Conservation (phyloP, 805 yeast genomes). For the Schizosaccharomyces japonicus region DNA sequence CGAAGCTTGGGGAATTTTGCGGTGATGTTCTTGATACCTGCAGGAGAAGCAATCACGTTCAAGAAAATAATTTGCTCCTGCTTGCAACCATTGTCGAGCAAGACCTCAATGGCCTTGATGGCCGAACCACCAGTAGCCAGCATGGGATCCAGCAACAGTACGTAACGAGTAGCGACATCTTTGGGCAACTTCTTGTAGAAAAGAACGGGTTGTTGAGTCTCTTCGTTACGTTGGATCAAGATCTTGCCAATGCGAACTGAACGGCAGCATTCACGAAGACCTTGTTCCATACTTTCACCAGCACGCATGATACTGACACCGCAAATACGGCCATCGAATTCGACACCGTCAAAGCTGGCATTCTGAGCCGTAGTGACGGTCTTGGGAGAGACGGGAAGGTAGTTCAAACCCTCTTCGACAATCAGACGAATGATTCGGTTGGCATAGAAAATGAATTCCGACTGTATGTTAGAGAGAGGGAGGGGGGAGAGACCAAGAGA, state of each 20-base stretch:
- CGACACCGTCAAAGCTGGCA: conserved; percentile 31
- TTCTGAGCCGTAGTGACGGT: conserved; percentile 39
- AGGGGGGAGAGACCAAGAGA: no score
- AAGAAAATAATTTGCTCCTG: conserved; percentile 71
- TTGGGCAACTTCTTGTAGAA: conserved; percentile 86
- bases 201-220: conserved; percentile 76
- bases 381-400: conserved; percentile 59
- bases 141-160: conserved; percentile 86
- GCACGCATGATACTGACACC: conserved; percentile 97
- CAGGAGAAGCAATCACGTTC: conserved; percentile 83
- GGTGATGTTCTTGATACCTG: conserved; percentile 63
- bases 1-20: conserved; percentile 59
- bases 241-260: conserved; percentile 92
- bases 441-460: conserved; percentile 84
- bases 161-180: conserved; percentile 71
- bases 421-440: conserved; percentile 81
- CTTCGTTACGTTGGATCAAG: conserved; percentile 92
- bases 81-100: conserved; percentile 65
- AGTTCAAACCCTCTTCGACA: conserved; percentile 81
- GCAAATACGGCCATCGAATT: conserved; percentile 76
- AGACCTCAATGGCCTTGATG: conserved; percentile 83
- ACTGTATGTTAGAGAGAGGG: background rate
- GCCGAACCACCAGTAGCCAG: conserved; percentile 98
- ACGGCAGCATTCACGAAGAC: conserved; percentile 88
- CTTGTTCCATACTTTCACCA: conserved; percentile 98